Evolutionary conservation across 2,329 filamentous ascomycete species (phyloP).

Genomic region (Trichoderma sp.): DNA sequence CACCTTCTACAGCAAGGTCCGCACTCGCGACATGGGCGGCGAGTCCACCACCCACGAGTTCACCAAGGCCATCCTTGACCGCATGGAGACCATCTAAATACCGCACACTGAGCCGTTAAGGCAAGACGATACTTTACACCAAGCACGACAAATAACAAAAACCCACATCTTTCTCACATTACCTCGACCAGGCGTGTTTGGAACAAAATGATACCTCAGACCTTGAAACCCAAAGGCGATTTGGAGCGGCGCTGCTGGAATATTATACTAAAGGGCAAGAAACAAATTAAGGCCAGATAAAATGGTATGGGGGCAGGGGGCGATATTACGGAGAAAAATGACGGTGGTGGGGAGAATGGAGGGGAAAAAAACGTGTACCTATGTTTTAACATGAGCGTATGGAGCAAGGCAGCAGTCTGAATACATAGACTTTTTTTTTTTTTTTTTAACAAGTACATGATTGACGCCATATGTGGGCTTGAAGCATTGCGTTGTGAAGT

Average conservation of each 20-base stretch:
- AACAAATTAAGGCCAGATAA: conserved; percentile 3
- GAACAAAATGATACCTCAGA: conserved; percentile 24
- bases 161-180: conserved; percentile 11
- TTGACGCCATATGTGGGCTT: background rate
- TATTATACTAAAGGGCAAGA: background rate
- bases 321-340: background rate
- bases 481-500: background rate
- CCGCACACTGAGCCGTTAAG: background rate
- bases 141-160: conserved; percentile 9
- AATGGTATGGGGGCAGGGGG: background rate
- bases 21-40: conserved; percentile 96
- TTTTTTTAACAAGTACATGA: background rate
- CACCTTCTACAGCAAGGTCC: conserved; percentile 64
- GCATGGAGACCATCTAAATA: conserved; percentile 79
- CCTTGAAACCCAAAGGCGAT: conserved; percentile 15
- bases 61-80: conserved; percentile 88
- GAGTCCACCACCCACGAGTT: conserved; percentile 88
- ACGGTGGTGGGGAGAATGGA: background rate
- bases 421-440: conserved; percentile 21
- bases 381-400: conserved; percentile 22
- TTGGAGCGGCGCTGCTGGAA: conserved; percentile 17
- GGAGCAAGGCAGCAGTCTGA: conserved; percentile 16
- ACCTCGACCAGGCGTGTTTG: conserved; percentile 20
- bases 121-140: conserved; percentile 18
- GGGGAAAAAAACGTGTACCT: background rate